Conservation (phyloP, 2,329 filamentous ascomycete genomes). For the Chaetomium globosum region DNA sequence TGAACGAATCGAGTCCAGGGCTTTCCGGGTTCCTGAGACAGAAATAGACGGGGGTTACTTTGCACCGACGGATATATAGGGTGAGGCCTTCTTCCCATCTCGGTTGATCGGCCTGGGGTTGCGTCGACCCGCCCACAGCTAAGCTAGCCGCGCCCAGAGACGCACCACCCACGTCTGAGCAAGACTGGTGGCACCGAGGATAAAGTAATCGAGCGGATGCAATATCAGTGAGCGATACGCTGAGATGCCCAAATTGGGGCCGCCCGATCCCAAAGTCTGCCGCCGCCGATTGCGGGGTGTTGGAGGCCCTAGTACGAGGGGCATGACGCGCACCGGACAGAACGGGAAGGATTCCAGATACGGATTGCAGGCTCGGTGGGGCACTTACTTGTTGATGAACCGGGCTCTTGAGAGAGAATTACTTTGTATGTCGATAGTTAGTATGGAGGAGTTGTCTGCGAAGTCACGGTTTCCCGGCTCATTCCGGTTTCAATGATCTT, state of each 20-base stretch:
- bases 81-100: constrained; percentile 16
- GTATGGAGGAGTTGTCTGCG: neutral
- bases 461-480: neutral
- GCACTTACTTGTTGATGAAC: neutral
- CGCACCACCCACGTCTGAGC: neutral
- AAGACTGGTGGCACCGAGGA: neutral
- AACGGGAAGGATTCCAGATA: constrained; percentile 20
- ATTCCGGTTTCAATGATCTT: neutral
- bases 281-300: constrained; percentile 25
- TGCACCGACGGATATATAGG: constrained; percentile 18
- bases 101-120: constrained; percentile 27
- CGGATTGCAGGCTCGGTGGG: constrained; percentile 9
- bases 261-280: neutral
- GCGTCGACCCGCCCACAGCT: constrained; percentile 22
- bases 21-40: neutral
- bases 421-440: no score
- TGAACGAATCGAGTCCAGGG: neutral
- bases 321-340: constrained; percentile 15
- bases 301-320: constrained; percentile 10
- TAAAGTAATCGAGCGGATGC: constrained; percentile 3
- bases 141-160: constrained; percentile 5
- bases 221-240: constrained; percentile 9
- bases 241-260: constrained; percentile 1
- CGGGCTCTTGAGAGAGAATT: neutral
- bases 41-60: constrained; percentile 23